These are phyloP conservation scores for Leavenworthia alabamica DNA, from an alignment of 345 rosid species.

Conservation along the genomic window DNA sequence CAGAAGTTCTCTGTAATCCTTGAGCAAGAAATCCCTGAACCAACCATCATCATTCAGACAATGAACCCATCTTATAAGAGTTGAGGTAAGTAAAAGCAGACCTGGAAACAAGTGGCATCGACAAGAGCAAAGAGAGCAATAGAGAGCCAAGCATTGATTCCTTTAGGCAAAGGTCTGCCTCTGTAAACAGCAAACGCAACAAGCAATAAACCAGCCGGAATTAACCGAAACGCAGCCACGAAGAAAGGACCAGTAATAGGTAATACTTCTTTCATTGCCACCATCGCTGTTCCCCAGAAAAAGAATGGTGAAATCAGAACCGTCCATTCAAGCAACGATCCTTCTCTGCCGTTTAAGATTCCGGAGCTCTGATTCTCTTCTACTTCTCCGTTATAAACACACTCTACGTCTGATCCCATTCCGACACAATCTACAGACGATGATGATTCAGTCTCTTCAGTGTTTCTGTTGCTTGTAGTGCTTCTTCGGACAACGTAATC, in stretches of 20 bases:
- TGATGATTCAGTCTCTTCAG: constrained; percentile 19
- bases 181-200: constrained; percentile 61
- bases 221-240: constrained; percentile 78
- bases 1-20: constrained; percentile 86
- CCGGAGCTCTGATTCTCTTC: constrained; percentile 19
- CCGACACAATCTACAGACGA: constrained; percentile 43
- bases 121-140: constrained; percentile 74
- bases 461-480: constrained; percentile 28
- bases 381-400: constrained; percentile 24
- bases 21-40: constrained; percentile 80
- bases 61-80: neutral
- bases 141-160: constrained; percentile 73
- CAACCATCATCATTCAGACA: neutral
- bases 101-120: constrained; percentile 87
- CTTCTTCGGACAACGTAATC: constrained; percentile 24
- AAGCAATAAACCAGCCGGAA: constrained; percentile 75
- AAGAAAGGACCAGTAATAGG: constrained; percentile 81
- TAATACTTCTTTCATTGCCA: constrained; percentile 92
- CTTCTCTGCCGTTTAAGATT: constrained; percentile 12
- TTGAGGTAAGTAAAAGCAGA: constrained; percentile 17
- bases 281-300: constrained; percentile 99
- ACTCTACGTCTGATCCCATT: constrained; percentile 53
- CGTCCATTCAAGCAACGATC: constrained; percentile 41
- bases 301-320: constrained; percentile 87
- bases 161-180: constrained; percentile 60